A percentile compares a stretch with the other conserved stretches of the same genome.
phyloP scores from a whole-genome alignment of 2,329 filamentous ascomycete species.

The Fusarium lateritium region DNA sequence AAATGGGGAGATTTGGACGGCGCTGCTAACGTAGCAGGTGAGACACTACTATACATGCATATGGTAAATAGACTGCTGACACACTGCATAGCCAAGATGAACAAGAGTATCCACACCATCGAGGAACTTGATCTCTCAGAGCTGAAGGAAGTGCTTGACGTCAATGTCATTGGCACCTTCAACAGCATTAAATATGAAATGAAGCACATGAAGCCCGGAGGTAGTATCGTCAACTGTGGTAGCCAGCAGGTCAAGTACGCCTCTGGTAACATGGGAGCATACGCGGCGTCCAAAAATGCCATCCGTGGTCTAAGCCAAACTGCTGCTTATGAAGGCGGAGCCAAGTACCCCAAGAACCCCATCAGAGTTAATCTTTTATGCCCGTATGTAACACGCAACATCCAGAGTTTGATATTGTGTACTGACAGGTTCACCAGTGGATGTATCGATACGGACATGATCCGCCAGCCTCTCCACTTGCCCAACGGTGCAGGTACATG shows the following conservation, averaged over 20 bases:
- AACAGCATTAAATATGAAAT: constrained; percentile 50
- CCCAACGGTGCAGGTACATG: constrained; percentile 44
- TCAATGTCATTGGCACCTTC: constrained; percentile 49
- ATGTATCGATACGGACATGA: constrained; percentile 51
- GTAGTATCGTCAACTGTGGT: constrained; percentile 65
- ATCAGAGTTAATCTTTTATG: constrained; percentile 45
- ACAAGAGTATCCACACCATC: constrained; percentile 46
- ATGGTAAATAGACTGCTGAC: not conserved
- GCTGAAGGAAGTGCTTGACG: constrained; percentile 42
- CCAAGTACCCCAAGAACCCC: constrained; percentile 47
- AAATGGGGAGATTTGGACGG: constrained; percentile 54
- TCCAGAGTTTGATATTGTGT: rapidly evolving
- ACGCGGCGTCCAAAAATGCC: constrained; percentile 53
- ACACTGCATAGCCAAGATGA: constrained; percentile 41
- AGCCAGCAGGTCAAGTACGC: constrained; percentile 61
- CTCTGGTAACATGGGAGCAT: constrained; percentile 52
- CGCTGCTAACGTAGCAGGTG: constrained; percentile 57
- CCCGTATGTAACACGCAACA: constrained; percentile 28
- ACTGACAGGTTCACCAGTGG: constrained; percentile 29
- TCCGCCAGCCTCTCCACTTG: constrained; percentile 46
- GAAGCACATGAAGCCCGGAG: constrained; percentile 56
- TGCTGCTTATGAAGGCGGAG: constrained; percentile 49
- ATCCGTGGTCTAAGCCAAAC: constrained; percentile 48
- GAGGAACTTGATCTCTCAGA: constrained; percentile 46
- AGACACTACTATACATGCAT: not conserved